A percentile compares a stretch with the other conserved stretches of the same genome.
Conservation (phyloP, 2,329 filamentous ascomycete genomes). For the Stenocarpella maydis region DNA sequence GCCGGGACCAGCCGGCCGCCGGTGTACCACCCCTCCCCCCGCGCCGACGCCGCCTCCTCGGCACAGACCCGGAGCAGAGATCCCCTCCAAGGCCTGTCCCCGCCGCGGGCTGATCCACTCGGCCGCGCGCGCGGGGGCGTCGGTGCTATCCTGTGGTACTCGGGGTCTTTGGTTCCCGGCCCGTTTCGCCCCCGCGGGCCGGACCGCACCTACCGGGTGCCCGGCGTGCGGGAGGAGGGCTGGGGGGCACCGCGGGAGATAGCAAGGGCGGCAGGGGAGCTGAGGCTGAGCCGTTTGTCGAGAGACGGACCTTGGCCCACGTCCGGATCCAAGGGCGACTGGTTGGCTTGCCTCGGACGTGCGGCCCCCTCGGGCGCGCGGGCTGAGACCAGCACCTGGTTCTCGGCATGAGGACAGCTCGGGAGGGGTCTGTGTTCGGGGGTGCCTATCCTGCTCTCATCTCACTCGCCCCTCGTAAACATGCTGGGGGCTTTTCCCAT, state of each 20-base stretch:
- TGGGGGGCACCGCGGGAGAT: neutral
- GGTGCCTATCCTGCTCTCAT: neutral
- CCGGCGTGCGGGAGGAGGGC: neutral
- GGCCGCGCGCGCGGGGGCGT: neutral
- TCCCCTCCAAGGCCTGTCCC: conserved; percentile 2
- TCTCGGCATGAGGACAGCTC: neutral
- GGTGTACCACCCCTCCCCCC: neutral
- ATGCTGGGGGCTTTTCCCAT: neutral
- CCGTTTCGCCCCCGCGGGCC: neutral
- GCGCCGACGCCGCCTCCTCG: neutral
- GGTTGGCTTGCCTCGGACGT: neutral
- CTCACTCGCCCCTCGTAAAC: neutral
- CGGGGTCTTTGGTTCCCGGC: no score
- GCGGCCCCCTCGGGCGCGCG: neutral
- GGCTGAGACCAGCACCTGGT: neutral
- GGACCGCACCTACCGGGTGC: conserved; percentile 1
- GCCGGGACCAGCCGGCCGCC: neutral
- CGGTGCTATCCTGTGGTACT: no score
- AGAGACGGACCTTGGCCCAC: neutral
- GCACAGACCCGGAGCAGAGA: conserved; percentile 6
- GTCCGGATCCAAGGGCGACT: neutral
- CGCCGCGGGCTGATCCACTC: conserved; percentile 21
- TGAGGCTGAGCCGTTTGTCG: neutral
- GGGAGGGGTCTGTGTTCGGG: neutral
- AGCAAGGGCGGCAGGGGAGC: neutral